Evolutionary conservation across 768 basidiomycete species (phyloP), one percentile per base, ranked within the genome.

Genomic region (Crepidotus variabilis): DNA sequence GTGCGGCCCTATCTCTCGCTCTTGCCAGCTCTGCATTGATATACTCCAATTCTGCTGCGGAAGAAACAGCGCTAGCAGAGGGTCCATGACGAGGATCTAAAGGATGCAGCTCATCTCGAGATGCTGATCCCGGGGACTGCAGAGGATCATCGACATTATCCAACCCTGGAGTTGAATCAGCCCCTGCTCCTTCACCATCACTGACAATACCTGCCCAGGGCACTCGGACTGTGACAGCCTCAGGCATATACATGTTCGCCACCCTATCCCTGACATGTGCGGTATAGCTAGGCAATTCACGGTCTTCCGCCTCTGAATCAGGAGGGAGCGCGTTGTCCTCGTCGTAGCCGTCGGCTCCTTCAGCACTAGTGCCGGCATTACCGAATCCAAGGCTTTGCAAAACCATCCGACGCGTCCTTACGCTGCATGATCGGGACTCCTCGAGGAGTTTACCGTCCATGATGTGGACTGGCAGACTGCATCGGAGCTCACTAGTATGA

Each of bases 401-500:
- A 18, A 53, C 78, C 6, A 93, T 74, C 8, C 88, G 83, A 18
- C 94, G 83, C 0, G 93, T 92, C 4, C 78, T 77, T n/a, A 85
- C 77, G 3, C 92, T 88, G 22, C 85, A 79, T 1, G 80, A 76
- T 34, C 86, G 78, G 1, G 92, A 88, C 67, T 97, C 94, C 13
- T 86, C 78, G 14, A 90, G 76, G 1, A 96, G 73, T 11, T 82
- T 76, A 57, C 80, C 67, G 61, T 94, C 87, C 21, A 98, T 86
- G 49, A 98, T 79, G 65, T 91, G 84, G 33, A 98, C 71, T 0
- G 96, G 96, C 5, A 98, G 78, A 1, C 94, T 94, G 70, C 96
- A 98, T 14, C 94, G 86, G n/a, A 98, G 78, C 69, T 98, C 94
- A 8, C 93, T 95, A 2, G 86, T 87, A 67, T 98, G 96, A 0